Evolutionary conservation across 1,139 yeast species (phyloP).

Genomic region (Meyerozyma guilliermondii): DNA sequence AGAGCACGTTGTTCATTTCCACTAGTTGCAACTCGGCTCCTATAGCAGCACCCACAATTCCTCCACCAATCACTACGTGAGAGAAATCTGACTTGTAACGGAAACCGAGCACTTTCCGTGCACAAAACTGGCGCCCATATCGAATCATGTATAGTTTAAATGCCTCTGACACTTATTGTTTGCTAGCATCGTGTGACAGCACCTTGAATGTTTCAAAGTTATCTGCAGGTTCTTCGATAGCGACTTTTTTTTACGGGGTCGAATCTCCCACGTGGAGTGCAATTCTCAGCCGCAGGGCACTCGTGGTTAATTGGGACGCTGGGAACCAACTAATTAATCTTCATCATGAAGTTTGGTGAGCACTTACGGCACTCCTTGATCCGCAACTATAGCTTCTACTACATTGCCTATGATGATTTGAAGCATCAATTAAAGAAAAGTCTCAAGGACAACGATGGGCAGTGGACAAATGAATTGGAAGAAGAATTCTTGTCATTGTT

Average conservation of each 20-base stretch:
- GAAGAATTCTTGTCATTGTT: conserved; percentile 71
- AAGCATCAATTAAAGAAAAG: conserved; percentile 74
- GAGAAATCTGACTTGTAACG: conserved; percentile 48
- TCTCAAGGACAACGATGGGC: conserved; percentile 45
- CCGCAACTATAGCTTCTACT: conserved; percentile 84
- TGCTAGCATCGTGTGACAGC: not conserved
- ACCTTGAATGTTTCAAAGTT: not conserved
- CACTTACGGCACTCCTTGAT: conserved; percentile 68
- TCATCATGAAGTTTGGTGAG: conserved; percentile 69
- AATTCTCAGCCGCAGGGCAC: not conserved
- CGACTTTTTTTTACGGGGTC: not conserved
- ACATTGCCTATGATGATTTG: conserved; percentile 84
- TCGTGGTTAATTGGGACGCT: not conserved
- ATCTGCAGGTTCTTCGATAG: not conserved
- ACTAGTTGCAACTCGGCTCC: conserved; percentile 60
- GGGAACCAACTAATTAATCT: not conserved
- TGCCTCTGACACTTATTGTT: not conserved
- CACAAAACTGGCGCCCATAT: not conserved
- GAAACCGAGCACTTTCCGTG: not conserved
- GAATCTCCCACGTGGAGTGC: conserved; percentile 2
- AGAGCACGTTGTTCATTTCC: conserved; percentile 44
- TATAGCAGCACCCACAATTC: conserved; percentile 79
- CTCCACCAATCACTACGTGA: conserved; percentile 83
- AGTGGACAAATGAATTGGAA: conserved; percentile 75
- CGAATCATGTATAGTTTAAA: too few relatives aligned